A percentile compares a stretch with the other conserved stretches of the same genome.
These are phyloP conservation scores for Syzygium malaccense DNA, from an alignment of 441 rosid genomes.

Conservation along the genomic window DNA sequence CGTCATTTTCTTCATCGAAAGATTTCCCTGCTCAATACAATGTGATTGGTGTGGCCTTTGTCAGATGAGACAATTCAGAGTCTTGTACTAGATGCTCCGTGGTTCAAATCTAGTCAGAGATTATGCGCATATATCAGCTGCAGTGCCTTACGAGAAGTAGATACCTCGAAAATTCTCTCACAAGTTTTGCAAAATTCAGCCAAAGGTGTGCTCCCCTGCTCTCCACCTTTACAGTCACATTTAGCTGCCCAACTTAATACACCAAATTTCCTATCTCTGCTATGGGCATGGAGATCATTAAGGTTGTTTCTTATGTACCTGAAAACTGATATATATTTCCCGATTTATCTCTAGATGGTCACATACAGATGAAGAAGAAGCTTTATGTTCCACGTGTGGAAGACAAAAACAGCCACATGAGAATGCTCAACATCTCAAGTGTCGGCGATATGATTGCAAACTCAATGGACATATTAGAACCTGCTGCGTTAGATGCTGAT, in stretches of 20 bases:
- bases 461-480: conserved; percentile 92
- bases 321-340: neutral
- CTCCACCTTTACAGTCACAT: neutral
- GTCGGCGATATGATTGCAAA: conserved; percentile 75
- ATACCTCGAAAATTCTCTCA: conserved; percentile 53
- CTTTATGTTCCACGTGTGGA: conserved; percentile 86
- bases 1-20: neutral
- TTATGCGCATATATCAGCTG: conserved; percentile 87
- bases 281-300: neutral
- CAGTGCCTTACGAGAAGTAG: conserved; percentile 70
- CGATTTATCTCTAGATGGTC: conserved; percentile 19
- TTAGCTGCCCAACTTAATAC: neutral
- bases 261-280: neutral
- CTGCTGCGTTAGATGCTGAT: conserved; percentile 54
- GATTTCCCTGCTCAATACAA: neutral
- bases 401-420: conserved; percentile 87
- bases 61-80: conserved; percentile 65
- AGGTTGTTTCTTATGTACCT: neutral
- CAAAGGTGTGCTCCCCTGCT: conserved; percentile 16
- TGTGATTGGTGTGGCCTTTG: neutral
- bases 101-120: conserved; percentile 69
- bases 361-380: conserved; percentile 31
- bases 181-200: conserved; percentile 30
- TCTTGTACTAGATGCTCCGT: conserved; percentile 58
- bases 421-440: conserved; percentile 69